A percentile compares a stretch with the other conserved stretches of the same genome.
These are phyloP conservation scores for Stipa capillata DNA, from an alignment of 176 grass and related monocot genomes.

Conservation along the genomic window DNA sequence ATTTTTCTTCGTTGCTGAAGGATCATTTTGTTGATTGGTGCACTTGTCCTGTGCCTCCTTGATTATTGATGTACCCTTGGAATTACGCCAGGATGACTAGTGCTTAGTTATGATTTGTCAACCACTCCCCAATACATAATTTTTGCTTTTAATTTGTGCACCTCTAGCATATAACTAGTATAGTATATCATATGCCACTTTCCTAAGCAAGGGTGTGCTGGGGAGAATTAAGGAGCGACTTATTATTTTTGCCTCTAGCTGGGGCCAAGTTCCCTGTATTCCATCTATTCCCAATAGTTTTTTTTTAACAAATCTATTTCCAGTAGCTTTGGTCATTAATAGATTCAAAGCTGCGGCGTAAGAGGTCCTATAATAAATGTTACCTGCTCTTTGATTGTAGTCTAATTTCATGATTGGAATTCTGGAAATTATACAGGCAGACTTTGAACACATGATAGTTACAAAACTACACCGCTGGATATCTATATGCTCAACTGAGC, in stretches of 20 bases:
- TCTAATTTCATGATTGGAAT: neutral
- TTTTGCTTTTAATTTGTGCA: conserved; percentile 7
- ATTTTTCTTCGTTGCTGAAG: neutral
- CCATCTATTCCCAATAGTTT: neutral
- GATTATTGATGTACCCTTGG: neutral
- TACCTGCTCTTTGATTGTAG: neutral
- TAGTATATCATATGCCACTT: neutral
- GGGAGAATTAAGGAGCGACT: neutral
- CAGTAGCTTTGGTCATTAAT: neutral
- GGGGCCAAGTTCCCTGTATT: neutral
- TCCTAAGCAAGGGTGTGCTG: neutral
- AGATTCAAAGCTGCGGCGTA: neutral
- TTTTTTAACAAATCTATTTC: neutral
- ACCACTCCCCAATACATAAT: neutral
- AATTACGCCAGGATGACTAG: neutral
- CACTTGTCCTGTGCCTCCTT: neutral
- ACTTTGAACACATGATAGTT: neutral
- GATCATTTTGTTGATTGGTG: neutral
- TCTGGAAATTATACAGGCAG: neutral
- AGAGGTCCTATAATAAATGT: neutral
- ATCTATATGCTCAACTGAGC: neutral
- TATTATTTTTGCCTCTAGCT: conserved; percentile 8
- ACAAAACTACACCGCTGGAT: neutral
- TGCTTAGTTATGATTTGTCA: neutral
- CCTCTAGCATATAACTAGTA: neutral